A percentile compares a stretch with the other conserved stretches of the same genome.
Evolutionary conservation across 2,329 filamentous ascomycete genomes (phyloP).

Genomic region (Ceratocystis lukuohia): DNA sequence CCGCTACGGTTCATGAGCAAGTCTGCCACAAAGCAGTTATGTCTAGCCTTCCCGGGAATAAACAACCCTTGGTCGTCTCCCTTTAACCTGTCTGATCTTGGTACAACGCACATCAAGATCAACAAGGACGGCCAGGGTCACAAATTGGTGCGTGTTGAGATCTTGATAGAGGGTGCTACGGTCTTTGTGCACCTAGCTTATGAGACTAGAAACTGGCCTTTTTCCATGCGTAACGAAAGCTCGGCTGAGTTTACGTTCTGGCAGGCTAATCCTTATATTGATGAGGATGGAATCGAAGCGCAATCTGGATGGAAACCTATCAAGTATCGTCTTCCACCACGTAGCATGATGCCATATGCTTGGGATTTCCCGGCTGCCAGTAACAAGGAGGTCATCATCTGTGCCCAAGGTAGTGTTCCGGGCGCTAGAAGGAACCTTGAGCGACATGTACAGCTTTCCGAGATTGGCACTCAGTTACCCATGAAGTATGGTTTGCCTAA

Average conservation of each 20-base stretch:
- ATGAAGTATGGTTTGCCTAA: constrained; percentile 68
- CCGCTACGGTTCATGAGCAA: constrained; percentile 85
- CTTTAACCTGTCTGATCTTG: constrained; percentile 92
- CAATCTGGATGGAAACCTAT: constrained; percentile 84
- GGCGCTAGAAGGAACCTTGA: constrained; percentile 39
- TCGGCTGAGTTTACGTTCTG: constrained; percentile 94
- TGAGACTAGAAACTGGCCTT: constrained; percentile 93
- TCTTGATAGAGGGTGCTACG: constrained; percentile 83
- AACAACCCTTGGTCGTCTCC: constrained; percentile 97
- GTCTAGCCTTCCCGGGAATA: constrained; percentile 80
- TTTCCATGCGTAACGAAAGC: constrained; percentile 96
- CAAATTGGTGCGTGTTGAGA: constrained; percentile 71
- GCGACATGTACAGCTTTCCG: constrained; percentile 82
- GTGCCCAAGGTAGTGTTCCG: constrained; percentile 41
- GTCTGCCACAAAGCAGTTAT: constrained; percentile 72
- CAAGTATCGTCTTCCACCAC: constrained; percentile 75
- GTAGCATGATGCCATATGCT: constrained; percentile 98
- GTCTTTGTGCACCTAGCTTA: constrained; percentile 84
- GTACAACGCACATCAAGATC: constrained; percentile 84
- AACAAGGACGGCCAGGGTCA: constrained; percentile 83
- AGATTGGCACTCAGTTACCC: constrained; percentile 90
- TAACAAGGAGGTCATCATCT: constrained; percentile 81
- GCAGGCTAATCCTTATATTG: constrained; percentile 83
- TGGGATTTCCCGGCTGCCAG: constrained; percentile 99
- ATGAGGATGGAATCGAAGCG: constrained; percentile 77